Conservation (phyloP, 2,329 filamentous ascomycete species). For the Elsinoe australis region DNA sequence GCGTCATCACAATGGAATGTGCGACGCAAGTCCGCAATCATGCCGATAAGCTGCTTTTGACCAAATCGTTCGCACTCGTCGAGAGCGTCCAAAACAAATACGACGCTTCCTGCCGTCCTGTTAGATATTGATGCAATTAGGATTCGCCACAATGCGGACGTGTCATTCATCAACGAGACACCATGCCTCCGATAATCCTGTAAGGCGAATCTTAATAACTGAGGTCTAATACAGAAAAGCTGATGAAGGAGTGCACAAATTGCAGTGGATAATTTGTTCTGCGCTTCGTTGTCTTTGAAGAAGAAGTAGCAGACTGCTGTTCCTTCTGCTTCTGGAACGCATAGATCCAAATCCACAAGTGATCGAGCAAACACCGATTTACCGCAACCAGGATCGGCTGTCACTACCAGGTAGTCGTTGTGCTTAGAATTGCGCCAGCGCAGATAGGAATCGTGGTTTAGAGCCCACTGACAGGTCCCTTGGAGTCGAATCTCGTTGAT, state of each 20-base stretch:
- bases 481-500: constrained; percentile 27
- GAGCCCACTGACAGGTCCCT: constrained; percentile 33
- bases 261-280: constrained; percentile 27
- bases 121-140: constrained; percentile 17
- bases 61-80: constrained; percentile 25
- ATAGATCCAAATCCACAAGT: constrained; percentile 29
- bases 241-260: constrained; percentile 35
- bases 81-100: constrained; percentile 26
- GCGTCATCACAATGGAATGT: too few species aligned
- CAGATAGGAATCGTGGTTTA: constrained; percentile 26
- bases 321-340: background rate
- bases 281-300: constrained; percentile 33
- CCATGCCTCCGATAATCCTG: constrained; percentile 23
- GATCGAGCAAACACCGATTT: constrained; percentile 35
- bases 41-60: too few species aligned
- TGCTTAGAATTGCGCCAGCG: constrained; percentile 24
- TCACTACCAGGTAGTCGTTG: constrained; percentile 33
- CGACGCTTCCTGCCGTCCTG: constrained; percentile 10
- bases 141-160: constrained; percentile 20
- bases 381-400: constrained; percentile 37
- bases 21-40: constrained; percentile 15
- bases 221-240: constrained; percentile 26
- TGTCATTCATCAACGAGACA: constrained; percentile 20
- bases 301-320: constrained; percentile 32
- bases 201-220: constrained; percentile 24